phyloP scores from a whole-genome alignment of 1,284 basidiomycete genomes.

The Phenoliferia sp. region DNA sequence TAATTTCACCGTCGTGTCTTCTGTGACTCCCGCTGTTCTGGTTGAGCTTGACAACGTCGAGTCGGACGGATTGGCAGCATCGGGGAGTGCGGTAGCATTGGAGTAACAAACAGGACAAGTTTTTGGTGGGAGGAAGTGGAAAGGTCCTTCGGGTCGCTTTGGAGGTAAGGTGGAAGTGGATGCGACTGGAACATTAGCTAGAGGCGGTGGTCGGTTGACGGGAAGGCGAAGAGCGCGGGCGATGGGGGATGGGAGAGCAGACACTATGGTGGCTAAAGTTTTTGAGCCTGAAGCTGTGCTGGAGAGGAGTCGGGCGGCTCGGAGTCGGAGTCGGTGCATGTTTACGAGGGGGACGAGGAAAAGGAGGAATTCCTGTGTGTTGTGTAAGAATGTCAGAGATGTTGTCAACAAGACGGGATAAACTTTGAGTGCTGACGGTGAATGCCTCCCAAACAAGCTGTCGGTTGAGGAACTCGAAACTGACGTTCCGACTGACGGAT shows the following conservation, averaged over 20 bases:
- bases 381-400: not conserved
- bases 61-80: constrained; percentile 2
- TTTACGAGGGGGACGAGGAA: constrained; percentile 85
- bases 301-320: constrained; percentile 48
- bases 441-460: constrained; percentile 99
- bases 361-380: constrained; percentile 79
- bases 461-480: constrained; percentile 98
- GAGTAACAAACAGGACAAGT: constrained; percentile 48
- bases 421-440: constrained; percentile 48
- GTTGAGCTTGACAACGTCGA: not conserved
- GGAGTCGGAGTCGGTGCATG: constrained; percentile 55
- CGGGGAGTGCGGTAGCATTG: constrained; percentile 13
- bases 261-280: constrained; percentile 20
- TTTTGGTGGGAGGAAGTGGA: constrained; percentile 39
- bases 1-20: constrained; percentile 28
- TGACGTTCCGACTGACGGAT: constrained; percentile 74
- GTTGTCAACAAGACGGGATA: not conserved
- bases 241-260: constrained; percentile 34
- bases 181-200: constrained; percentile 7
- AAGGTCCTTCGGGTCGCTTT: constrained; percentile 34
- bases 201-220: constrained; percentile 26
- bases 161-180: constrained; percentile 28
- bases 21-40: not conserved
- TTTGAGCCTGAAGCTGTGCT: constrained; percentile 10
- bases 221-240: constrained; percentile 35